Base-by-base conservation (phyloP, 75 land plant genomes). In the Picea sitchensis region DNA sequence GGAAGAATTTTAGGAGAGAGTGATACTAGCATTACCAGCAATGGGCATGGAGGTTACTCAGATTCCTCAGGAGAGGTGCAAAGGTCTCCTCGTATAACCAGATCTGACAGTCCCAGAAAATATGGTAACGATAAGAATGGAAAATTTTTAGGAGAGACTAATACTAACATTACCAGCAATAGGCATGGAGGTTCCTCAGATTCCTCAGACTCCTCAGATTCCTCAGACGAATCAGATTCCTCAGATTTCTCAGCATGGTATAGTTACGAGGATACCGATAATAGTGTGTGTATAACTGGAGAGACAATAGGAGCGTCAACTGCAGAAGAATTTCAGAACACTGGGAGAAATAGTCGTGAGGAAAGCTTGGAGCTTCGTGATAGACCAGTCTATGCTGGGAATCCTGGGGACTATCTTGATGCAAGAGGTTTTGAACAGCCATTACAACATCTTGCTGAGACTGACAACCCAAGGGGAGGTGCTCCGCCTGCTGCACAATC, bases 211-310 rank as follows among this genome's bases (percentile, higher is more conserved):
- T 34, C 82, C 18, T 26, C 26, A 59, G 77, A 83, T 76, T 88
- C 81, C 11, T 83, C 82, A 51, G 90, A 91, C 14, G 77, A 83
- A 5, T 86, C 84, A 73, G 90, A 87, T 2, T 85, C 81, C 69
- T 85, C 79, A 67, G 93, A 87, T 30, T 88, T 85, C 86, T 87
- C 84, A 84, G 90, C 84, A 80, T 84, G 77, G 65, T 86, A 80
- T 21, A 47, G 30, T 21, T 83, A 77, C 38, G 81, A 80, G 26
- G 65, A 30, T 65, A 54, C 23, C 15, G 69, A 72, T 71, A 31
- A 14, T 76, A 57, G 23, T 38, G 58, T 34, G 15, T 72, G 36
- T 23, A 83, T 57, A 26, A 69, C 31, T 13, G 60, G 38, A 5
- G 32, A 76, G 44, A 63, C 41, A n/a, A 75, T 68, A 61, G 80